Conservation (phyloP, 2,329 filamentous ascomycete species). For the Teratosphaeria nubilosa region DNA sequence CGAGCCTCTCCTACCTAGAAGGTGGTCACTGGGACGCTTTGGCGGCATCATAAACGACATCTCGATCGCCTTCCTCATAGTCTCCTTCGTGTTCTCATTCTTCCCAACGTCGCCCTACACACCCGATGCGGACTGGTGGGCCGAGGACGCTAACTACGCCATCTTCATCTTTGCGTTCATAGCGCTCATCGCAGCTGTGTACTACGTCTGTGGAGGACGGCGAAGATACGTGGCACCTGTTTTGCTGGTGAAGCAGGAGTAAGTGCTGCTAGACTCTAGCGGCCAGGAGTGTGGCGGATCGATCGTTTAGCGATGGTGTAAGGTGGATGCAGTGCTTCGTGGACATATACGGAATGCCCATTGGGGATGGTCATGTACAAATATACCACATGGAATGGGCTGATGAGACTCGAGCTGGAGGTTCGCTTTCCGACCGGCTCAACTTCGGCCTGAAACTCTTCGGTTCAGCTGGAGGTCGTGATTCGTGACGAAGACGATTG, state of each 20-base stretch:
- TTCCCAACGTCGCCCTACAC: conserved; percentile 18
- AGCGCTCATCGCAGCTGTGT: conserved; percentile 13
- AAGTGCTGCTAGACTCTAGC: background rate
- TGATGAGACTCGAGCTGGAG: background rate
- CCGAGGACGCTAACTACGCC: conserved; percentile 23
- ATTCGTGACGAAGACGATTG: too few species aligned
- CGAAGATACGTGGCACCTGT: conserved; percentile 22
- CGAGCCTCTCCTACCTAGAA: conserved; percentile 21
- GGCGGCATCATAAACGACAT: conserved; percentile 26
- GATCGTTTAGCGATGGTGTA: background rate
- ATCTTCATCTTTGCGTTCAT: conserved; percentile 22
- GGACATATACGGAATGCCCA: background rate
- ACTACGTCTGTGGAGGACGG: conserved; percentile 19
- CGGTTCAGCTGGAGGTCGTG: too few species aligned
- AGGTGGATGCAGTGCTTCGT: background rate
- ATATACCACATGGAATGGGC: background rate
- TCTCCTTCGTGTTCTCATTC: conserved; percentile 26
- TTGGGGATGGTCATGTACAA: background rate
- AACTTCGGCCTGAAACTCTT: background rate
- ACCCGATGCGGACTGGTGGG: conserved; percentile 13
- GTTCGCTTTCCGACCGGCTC: background rate
- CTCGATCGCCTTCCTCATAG: conserved; percentile 19
- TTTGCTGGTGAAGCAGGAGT: conserved; percentile 21
- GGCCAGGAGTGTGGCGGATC: background rate
- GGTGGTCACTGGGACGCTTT: conserved; percentile 25